Evolutionary conservation across 306 rosid genomes (phyloP), one percentile per base, ranked within the genome.

Genomic region (Fagus sylvatica): DNA sequence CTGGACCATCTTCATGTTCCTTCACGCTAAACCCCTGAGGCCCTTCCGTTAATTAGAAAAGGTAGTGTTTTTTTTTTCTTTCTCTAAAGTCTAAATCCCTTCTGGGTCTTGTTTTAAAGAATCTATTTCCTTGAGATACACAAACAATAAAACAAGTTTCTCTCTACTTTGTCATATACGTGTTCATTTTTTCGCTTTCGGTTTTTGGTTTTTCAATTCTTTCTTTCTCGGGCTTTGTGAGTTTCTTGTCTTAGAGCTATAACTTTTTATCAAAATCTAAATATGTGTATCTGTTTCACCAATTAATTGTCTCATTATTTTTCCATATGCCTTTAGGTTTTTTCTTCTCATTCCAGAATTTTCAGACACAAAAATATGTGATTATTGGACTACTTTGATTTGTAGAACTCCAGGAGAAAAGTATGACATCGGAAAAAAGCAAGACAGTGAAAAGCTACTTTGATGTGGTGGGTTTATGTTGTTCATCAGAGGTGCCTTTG

Each of bases 401-500:
- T 71, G 79, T 60, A 72, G 40, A 46, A 39, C 1, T n/a, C 15
- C 60, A 19, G 62, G 62, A 3, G 55, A 34, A 2, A 30, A 28
- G 10, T 1, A 91, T 89, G 91, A 82, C 74, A 69, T 53, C 62
- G 56, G 83, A 75, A 40, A 71, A 78, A 40, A 73, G 12, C 19
- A 74, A 61, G 66, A 51, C 43, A 33, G 77, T 5, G 55, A 88
- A 78, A 59, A 96, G 91, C 82, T 91, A 96, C 72, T 93, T 93
- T 57, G 98, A 96, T 55, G 99, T 96, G 49, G 13, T 96, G 76
- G 99, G 99, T 1, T 37, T 96, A 32, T 96, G 99, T 48, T 96
- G 99, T 32, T 86, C 99, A 0, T 96, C 99, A 0, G 99, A 96
- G 76, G 90, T 93, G 1, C 93, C 97, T 2, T 22, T 93, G 19